Evolutionary conservation across 2,329 filamentous ascomycete genomes (phyloP), one percentile per base, ranked within the genome.

Genomic region (Fonsecaea nubica): DNA sequence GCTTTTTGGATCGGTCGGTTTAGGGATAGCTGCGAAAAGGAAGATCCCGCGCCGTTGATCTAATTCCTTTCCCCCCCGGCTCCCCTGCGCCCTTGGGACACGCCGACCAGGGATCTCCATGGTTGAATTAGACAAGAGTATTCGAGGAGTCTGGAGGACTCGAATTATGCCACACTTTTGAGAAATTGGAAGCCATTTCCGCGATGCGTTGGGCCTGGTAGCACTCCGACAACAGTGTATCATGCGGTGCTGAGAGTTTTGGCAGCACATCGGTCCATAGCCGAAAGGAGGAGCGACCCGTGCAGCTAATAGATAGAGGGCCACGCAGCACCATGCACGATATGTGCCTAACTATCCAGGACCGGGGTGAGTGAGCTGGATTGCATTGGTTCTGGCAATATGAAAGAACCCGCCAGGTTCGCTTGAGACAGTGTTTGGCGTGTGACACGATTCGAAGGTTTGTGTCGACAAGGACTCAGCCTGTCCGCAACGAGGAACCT

Each of bases 401-500:
- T 52, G 66, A 62, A 63, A 58, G 42, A 50, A 50, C 57, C 57
- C 40, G 40, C 59, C 58, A 63, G 63, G 48, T 66, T 65, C 54
- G 62, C 62, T 64, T 59, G 53, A 25, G 30, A 61, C 58, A 58
- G 56, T 65, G 50, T 57, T 52, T 68, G 63, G 68, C 65, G 45
- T 62, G 68, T 70, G 65, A 70, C 68, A 70, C 68, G 45, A 52
- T 58, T 58, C 45, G 35, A 64, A 57, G 63, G 63, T 45, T 56
- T 40, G 63, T 68, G 68, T 67, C 62, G 58, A 54, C 66, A 66
- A 62, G 50, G 59, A 33, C 59, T 64, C 68, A 64, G 57, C 56
- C 58, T 62, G 56, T 30, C 58, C 45, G 63, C 63, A 48, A 62
- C 42, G 57, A 67, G 63, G 60, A 62, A 59, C 64, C 48, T 61